Percentiles rank a stretch among this genome's conserved stretches.
These are phyloP conservation scores for Auricularia heimuer DNA, from an alignment of 768 basidiomycete species.

Conservation along the genomic window DNA sequence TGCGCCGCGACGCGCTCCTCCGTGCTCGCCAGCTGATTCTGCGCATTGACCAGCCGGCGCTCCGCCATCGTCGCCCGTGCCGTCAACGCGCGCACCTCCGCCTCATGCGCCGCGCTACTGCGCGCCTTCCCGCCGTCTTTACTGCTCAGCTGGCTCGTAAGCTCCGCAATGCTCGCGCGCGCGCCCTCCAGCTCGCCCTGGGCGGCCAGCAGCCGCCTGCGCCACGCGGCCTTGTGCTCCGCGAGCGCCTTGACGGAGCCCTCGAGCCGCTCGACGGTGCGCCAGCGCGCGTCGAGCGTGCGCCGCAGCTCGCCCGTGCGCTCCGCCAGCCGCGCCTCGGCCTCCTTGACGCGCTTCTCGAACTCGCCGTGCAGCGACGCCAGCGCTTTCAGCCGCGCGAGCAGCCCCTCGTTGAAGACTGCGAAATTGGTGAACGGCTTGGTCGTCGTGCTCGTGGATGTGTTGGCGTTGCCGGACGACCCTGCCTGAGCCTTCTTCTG, in stretches of 20 bases:
- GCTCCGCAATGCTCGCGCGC: constrained; percentile 64
- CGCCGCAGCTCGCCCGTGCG: constrained; percentile 71
- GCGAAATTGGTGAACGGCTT: constrained; percentile 91
- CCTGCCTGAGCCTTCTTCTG: constrained; percentile 54
- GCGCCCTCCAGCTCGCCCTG: constrained; percentile 76
- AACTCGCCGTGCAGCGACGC: constrained; percentile 79
- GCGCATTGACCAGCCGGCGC: constrained; percentile 72
- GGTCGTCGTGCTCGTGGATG: constrained; percentile 48
- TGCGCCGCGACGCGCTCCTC: constrained; percentile 76
- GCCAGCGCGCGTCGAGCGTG: constrained; percentile 82
- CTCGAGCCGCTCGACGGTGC: constrained; percentile 90
- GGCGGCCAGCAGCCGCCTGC: constrained; percentile 68
- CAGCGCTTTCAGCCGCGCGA: constrained; percentile 75
- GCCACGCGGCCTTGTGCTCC: constrained; percentile 75
- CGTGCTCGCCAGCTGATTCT: constrained; percentile 71
- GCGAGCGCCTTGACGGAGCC: constrained; percentile 69
- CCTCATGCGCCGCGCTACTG: constrained; percentile 36
- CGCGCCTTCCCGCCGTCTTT: constrained; percentile 40
- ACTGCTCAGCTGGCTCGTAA: constrained; percentile 54
- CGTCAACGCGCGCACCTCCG: constrained; percentile 60
- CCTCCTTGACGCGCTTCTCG: constrained; percentile 74
- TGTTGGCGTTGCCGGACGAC: constrained; percentile 10
- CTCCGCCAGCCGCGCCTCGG: constrained; percentile 62
- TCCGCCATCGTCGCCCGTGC: constrained; percentile 78
- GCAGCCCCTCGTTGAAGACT: constrained; percentile 91